Evolutionary conservation across 345 rosid genomes (phyloP).

Genomic region (Rhodomyrtus tomentosa): DNA sequence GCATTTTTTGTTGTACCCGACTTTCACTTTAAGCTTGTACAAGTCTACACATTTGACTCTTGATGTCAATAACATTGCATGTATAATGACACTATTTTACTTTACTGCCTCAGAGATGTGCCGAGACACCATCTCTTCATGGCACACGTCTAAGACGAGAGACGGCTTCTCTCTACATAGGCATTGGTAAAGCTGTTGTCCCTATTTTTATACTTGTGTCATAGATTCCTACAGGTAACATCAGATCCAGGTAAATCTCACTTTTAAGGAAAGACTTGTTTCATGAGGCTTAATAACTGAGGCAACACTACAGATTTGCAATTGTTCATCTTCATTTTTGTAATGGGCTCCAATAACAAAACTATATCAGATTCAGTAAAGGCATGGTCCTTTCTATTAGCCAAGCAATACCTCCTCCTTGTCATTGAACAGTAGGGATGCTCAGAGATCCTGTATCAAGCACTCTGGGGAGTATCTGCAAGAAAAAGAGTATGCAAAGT

Average conservation of each 20-base stretch:
- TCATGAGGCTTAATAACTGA: not conserved
- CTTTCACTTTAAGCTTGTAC: not conserved
- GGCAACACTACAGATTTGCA: not conserved
- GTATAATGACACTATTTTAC: not conserved
- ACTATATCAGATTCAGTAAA: not conserved
- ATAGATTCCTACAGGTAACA: not conserved
- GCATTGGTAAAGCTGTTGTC: not conserved
- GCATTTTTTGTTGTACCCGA: not conserved
- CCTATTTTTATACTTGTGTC: accelerated
- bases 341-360: not conserved
- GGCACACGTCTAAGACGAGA: not conserved
- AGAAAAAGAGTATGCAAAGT: not conserved
- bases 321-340: not conserved
- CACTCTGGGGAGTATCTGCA: slow-evolving; percentile 76
- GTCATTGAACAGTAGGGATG: slow-evolving; percentile 30
- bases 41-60: no score
- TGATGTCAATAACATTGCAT: not conserved
- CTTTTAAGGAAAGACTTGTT: not conserved
- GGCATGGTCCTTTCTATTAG: not conserved
- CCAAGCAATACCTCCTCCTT: not conserved
- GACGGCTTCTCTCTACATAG: not conserved
- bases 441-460: slow-evolving; percentile 59
- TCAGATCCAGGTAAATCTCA: not conserved
- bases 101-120: not conserved
- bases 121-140: not conserved